Evolutionary conservation across 176 grass and related monocot genomes (phyloP).

Genomic region (Zizania latifolia): DNA sequence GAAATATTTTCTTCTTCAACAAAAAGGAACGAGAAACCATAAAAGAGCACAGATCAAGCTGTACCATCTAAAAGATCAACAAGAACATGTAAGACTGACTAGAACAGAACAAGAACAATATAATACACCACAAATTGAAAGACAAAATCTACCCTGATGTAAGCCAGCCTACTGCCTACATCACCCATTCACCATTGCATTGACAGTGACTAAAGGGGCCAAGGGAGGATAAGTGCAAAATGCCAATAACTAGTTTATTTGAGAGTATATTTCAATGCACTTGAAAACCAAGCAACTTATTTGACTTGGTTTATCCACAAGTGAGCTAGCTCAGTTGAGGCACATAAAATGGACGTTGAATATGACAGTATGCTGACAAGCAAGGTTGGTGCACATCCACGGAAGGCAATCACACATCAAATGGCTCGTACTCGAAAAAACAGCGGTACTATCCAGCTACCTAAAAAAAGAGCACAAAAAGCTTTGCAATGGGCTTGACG

Average conservation of each 20-base stretch:
- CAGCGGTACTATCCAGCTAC: neutral
- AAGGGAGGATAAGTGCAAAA: neutral
- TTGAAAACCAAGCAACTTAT: slow-evolving; percentile 18
- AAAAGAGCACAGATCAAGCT: neutral
- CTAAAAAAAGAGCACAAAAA: neutral
- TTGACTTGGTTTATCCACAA: neutral
- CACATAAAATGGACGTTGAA: neutral
- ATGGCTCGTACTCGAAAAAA: neutral
- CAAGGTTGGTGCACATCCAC: neutral
- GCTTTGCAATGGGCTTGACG: neutral
- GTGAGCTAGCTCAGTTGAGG: neutral
- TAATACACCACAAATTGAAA: neutral
- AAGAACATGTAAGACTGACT: neutral
- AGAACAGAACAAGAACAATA: neutral
- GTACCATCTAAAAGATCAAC: neutral
- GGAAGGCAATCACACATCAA: neutral
- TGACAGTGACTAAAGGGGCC: slow-evolving; percentile 2
- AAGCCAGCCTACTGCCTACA: neutral
- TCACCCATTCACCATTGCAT: neutral
- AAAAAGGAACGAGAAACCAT: neutral
- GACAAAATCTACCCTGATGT: neutral
- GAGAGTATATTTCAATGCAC: neutral
- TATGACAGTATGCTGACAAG: neutral
- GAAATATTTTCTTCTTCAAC: too few species aligned
- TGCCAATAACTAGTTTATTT: neutral